These are phyloP conservation scores for Oryza glumipatula DNA, from an alignment of 176 grass and related monocot genomes.

Conservation along the genomic window DNA sequence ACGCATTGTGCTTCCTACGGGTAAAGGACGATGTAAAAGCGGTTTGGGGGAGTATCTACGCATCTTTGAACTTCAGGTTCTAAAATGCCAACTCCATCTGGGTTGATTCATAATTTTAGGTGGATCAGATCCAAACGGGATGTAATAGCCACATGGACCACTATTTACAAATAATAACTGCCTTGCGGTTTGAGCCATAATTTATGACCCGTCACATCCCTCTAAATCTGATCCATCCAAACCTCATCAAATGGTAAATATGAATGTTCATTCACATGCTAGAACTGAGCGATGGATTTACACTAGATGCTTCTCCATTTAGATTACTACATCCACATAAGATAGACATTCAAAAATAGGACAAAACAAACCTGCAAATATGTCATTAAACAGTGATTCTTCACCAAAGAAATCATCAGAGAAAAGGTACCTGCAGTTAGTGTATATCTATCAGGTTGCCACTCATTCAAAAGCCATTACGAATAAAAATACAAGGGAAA, in stretches of 20 bases:
- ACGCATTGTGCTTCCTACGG: not conserved
- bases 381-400: constrained; percentile 91
- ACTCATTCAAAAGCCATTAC: not conserved
- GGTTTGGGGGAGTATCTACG: not conserved
- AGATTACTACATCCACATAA: constrained; percentile 4
- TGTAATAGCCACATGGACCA: no score
- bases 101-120: not conserved
- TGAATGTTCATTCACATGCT: constrained; percentile 6
- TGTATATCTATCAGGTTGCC: constrained; percentile 33
- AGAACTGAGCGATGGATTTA: not conserved
- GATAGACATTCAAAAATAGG: constrained; percentile 16
- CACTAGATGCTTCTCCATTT: not conserved
- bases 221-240: not conserved
- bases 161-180: not conserved
- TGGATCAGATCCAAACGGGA: not conserved
- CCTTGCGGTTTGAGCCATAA: not conserved
- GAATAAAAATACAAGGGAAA: constrained; percentile 3
- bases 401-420: constrained; percentile 96
- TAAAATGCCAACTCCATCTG: not conserved
- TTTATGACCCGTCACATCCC: constrained; percentile 7
- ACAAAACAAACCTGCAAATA: constrained; percentile 85
- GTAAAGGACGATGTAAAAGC: not conserved
- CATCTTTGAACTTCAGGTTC: not conserved
- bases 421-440: constrained; percentile 80
- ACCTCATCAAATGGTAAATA: not conserved